Evolutionary conservation across 2,329 filamentous ascomycete species (phyloP), one percentile per base, ranked within the genome.

Genomic region (Aspergillus sp.): DNA sequence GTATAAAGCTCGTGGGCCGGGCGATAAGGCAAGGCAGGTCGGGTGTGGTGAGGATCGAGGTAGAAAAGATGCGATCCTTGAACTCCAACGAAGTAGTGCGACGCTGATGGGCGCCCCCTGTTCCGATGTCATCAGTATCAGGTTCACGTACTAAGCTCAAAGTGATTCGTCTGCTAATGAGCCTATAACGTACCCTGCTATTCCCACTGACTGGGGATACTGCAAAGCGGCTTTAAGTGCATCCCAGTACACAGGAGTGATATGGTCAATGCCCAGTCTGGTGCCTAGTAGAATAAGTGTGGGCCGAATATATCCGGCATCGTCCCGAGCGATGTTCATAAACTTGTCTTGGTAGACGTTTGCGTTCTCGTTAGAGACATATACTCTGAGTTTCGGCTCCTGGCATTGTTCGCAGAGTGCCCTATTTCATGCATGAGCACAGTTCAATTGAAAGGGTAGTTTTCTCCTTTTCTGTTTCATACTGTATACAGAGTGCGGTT

Each of bases 281-380:
- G 91, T 93, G 39, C 90, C 88, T 7, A 98, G 83, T 6, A 98
- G 77, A 46, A 98, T 86, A 30, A 98, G 73, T 0, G 90, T 97
- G 5, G 93, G 91, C 22, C 84, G 79, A 58, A 96, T 95, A 0
- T 64, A 66, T 42, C 78, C 75, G 33, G 82, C 79, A 46, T 82
- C 76, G 12, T 83, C 79, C 53, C 82, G 83, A 5, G 93, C 90
- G 45, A 89, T 80, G 53, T 83, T 80, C 73, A 88, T 81, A 59
- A 98, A 89, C 50, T 80, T 85, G 61, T 96, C 90, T 68, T 95
- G 86, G 62, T 96, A 96, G 6, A 98, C 87, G 62, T 97, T 91
- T 1, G 89, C 84, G 10, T 89, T 87, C 59, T 96, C 90, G 6
- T 88, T 88, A 0, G 90, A 94, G 2, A 90, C 83, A 61, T 97